Evolutionary conservation across 371 early-diverging fungal genomes (phyloP).

Genomic region (Mucor racemosus): DNA sequence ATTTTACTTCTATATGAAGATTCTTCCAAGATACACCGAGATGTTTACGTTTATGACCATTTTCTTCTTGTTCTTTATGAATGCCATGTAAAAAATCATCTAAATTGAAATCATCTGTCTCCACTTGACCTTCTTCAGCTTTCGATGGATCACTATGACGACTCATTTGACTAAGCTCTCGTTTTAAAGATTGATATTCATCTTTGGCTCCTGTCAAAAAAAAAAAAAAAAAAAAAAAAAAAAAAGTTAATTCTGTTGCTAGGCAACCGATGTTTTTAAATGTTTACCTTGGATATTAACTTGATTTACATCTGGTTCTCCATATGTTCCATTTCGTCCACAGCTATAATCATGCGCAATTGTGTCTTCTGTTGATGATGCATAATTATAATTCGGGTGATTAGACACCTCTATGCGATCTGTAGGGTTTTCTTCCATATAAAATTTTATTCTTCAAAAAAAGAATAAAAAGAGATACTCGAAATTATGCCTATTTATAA

Average conservation of each 20-base stretch:
- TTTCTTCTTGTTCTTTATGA: conserved; percentile 27
- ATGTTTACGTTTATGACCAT: conserved; percentile 35
- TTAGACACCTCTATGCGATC: neutral
- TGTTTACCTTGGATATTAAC: conserved; percentile 37
- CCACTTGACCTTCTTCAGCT: conserved; percentile 25
- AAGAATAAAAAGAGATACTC: neutral
- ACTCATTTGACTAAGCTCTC: conserved; percentile 35
- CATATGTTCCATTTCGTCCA: conserved; percentile 25
- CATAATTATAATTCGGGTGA: conserved; percentile 2
- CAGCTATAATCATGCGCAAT: neutral
- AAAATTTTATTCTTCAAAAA: neutral
- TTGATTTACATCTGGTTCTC: conserved; percentile 45
- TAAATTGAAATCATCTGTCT: conserved; percentile 38
- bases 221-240: too few species aligned
- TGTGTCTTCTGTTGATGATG: neutral
- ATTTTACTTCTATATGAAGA: conserved; percentile 39
- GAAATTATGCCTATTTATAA: neutral
- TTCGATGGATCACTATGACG: conserved; percentile 16
- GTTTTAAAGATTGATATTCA: conserved; percentile 38
- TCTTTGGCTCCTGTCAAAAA: conserved; percentile 36
- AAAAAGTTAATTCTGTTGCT: neutral
- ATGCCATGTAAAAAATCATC: conserved; percentile 39
- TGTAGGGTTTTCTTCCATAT: neutral
- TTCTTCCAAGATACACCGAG: conserved; percentile 59
- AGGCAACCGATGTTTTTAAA: neutral